Conservation (phyloP, 352 stramenopile species). For the Phytophthora foliorum region DNA sequence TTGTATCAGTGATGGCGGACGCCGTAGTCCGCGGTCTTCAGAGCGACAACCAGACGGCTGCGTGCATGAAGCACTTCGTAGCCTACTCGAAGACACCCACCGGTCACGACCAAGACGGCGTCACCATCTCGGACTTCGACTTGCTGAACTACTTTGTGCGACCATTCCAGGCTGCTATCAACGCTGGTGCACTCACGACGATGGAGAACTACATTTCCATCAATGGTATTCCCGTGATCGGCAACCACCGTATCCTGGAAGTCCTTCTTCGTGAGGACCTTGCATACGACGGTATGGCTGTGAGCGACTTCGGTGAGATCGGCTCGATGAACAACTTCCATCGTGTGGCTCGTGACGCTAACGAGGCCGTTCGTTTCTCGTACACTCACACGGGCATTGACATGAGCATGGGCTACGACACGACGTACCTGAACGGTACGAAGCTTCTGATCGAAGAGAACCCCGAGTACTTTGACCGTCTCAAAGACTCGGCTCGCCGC, state of each 20-base stretch:
- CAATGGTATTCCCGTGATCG: slow-evolving; percentile 88
- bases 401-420: slow-evolving; percentile 85
- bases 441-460: slow-evolving; percentile 50
- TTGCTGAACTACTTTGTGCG: slow-evolving; percentile 83
- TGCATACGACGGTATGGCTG: slow-evolving; percentile 81
- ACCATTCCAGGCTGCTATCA: slow-evolving; percentile 76
- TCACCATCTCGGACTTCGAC: slow-evolving; percentile 71
- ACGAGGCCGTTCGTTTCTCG: slow-evolving; percentile 64
- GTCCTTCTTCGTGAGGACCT: slow-evolving; percentile 81
- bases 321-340: slow-evolving; percentile 75
- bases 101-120: slow-evolving; percentile 79
- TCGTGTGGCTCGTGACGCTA: slow-evolving; percentile 39
- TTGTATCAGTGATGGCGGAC: slow-evolving; percentile 76
- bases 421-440: slow-evolving; percentile 49
- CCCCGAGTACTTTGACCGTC: slow-evolving; percentile 45
- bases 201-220: slow-evolving; percentile 95
- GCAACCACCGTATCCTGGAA: slow-evolving; percentile 74
- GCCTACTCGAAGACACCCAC: slow-evolving; percentile 76
- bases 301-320: slow-evolving; percentile 93
- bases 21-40: slow-evolving; percentile 83
- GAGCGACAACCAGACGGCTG: slow-evolving; percentile 59
- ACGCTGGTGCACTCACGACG: slow-evolving; percentile 75
- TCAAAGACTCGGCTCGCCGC: slow-evolving; percentile 62
- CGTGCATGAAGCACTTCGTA: slow-evolving; percentile 90
- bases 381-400: slow-evolving; percentile 83